Base-by-base conservation (phyloP, 345 rosid genomes). In the Anastatica hierochuntica region DNA sequence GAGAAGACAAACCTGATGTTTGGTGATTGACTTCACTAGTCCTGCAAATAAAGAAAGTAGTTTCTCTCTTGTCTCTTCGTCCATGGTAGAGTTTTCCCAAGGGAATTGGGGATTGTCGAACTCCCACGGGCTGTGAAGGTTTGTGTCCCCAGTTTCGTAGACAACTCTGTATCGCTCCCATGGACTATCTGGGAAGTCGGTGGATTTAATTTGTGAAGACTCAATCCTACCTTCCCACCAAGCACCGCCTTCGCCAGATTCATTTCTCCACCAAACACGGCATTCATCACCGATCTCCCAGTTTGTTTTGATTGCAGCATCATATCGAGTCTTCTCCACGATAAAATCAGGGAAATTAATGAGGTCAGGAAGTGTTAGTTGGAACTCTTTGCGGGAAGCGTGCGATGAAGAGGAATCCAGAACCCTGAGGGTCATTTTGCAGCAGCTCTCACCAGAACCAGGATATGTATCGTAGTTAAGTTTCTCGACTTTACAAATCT, bases 371-470 rank as follows among this genome's bases (percentile, higher is more conserved):
- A 92, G 78, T 36, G 86, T 81, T 75, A 88, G 53, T 53, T 74
- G 73, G 72, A 83, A 83, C 53, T 71, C 57, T 73, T 77, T 74
- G 52, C 73, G 77, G 52, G 41, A 71, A 51, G 68, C 80, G 10
- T 68, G 26, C 11, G 98, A 81, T 26, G 75, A 63, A 59, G 56
- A 64, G 17, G 76, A 74, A 76, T 83, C 94, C 26, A 77, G 49
- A 67, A 85, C 88, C 74, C 63, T 76, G 20, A 92, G 95, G n/a
- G 71, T 81, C 72, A 92, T 64, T 77, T 88, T 85, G 62, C 98
- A 92, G 77, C 98, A 85, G 79, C 90, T 64, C 27, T 92, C 98
- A 17, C 98, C 98, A 58, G 97, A 85, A 72, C 96, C 97, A 4
- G 94, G 80, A 66, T 76, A 65, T 16, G 85, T 70, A 40, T 84